Conservation (phyloP, 73 alveolate genomes). For the Stentor roeselii region DNA sequence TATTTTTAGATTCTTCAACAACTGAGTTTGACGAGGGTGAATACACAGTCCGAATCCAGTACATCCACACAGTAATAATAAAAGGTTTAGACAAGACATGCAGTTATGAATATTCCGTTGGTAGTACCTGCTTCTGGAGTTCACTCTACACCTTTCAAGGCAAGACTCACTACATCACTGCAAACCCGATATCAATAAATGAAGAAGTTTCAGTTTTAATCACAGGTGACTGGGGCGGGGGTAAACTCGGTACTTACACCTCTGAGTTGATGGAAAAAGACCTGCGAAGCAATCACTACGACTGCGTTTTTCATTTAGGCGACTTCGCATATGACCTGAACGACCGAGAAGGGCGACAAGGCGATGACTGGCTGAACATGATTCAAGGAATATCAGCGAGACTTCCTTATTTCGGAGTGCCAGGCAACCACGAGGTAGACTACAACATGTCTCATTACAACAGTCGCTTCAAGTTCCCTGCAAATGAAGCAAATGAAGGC, state of each 20-base stretch:
- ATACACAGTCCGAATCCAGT: background rate
- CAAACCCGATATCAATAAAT: background rate
- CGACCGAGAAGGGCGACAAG: background rate
- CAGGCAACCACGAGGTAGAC: slow-evolving; percentile 12
- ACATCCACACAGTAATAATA: background rate
- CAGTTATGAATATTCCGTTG: background rate
- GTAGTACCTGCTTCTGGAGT: background rate
- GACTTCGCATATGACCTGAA: slow-evolving; percentile 7
- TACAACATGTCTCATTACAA: background rate
- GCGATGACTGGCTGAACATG: slow-evolving; percentile 16
- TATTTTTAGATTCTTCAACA: background rate
- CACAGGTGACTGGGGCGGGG: background rate
- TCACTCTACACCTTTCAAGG: background rate
- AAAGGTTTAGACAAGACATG: background rate
- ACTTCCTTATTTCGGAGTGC: background rate
- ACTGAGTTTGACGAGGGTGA: background rate
- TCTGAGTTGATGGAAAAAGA: background rate
- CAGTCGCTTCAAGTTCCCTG: background rate
- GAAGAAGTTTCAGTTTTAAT: background rate
- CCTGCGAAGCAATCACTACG: background rate
- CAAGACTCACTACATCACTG: background rate
- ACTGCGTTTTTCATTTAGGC: slow-evolving; percentile 4
- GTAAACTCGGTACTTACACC: background rate
- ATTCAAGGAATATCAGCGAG: slow-evolving; percentile 7
- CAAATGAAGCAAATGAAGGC: background rate